These are phyloP conservation scores for Neotropicomus parvogracilis DNA, from an alignment of 1,284 basidiomycete genomes.

Conservation along the genomic window DNA sequence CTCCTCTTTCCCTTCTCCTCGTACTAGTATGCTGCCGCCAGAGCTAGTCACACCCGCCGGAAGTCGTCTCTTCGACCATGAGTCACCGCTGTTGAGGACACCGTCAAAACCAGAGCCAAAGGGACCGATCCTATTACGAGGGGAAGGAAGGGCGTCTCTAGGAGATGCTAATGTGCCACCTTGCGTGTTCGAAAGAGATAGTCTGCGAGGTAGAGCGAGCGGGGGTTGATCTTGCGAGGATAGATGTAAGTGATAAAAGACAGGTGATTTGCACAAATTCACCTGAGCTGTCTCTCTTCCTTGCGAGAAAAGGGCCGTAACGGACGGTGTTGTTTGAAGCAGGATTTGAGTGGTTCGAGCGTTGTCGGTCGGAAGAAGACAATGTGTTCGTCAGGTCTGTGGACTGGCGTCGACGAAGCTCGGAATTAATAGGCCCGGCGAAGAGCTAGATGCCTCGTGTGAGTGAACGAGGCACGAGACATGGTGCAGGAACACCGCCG, in stretches of 20 bases:
- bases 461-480: constrained; percentile 20
- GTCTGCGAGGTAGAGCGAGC: constrained; percentile 54
- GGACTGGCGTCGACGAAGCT: constrained; percentile 76
- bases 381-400: constrained; percentile 62
- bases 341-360: constrained; percentile 47
- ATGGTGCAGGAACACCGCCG: constrained; percentile 22
- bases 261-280: constrained; percentile 13
- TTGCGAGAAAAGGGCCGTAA: constrained; percentile 53
- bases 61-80: constrained; percentile 62
- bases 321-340: constrained; percentile 57
- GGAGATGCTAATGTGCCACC: constrained; percentile 47
- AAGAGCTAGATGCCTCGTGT: constrained; percentile 54
- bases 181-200: constrained; percentile 64
- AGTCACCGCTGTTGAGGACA: constrained; percentile 61
- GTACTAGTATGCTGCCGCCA: constrained; percentile 31
- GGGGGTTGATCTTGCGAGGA: constrained; percentile 45
- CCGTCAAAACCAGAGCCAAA: constrained; percentile 64
- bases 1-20: constrained; percentile 41
- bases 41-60: constrained; percentile 49
- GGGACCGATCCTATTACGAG: constrained; percentile 56
- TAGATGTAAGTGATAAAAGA: constrained; percentile 13
- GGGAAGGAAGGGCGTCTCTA: constrained; percentile 62
- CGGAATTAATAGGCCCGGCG: constrained; percentile 71
- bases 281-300: constrained; percentile 70
- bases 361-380: constrained; percentile 56